Conservation (phyloP, 2,329 filamentous ascomycete species). For the Davidsoniella australis region DNA sequence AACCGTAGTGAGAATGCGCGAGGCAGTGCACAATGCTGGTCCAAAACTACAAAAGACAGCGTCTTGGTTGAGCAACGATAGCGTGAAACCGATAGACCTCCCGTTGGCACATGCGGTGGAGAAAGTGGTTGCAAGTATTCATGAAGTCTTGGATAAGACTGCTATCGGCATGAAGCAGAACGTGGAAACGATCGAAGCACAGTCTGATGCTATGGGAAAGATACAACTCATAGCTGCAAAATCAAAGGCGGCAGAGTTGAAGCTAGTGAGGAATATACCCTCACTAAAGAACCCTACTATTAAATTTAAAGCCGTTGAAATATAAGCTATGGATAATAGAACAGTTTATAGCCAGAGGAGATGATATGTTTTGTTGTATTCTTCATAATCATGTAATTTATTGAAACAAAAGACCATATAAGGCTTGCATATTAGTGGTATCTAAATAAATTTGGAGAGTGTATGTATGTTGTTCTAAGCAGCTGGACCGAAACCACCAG, state of each 20-base stretch:
- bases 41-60: constrained; percentile 30
- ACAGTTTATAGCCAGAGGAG: no score
- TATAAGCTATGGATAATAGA: neutral
- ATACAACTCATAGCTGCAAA: constrained; percentile 40
- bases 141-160: constrained; percentile 59
- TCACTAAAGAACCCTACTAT: constrained; percentile 50
- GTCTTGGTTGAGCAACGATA: constrained; percentile 65
- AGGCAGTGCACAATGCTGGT: constrained; percentile 42
- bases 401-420: no score
- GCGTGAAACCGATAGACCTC: constrained; percentile 49
- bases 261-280: constrained; percentile 57
- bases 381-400: no score
- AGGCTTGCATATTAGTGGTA: no score
- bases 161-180: constrained; percentile 40
- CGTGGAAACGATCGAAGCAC: constrained; percentile 26
- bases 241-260: constrained; percentile 78
- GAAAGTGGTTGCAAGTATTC: constrained; percentile 86
- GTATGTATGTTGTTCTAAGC: neutral
- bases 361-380: no score
- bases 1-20: constrained; percentile 70
- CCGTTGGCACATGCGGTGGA: constrained; percentile 71
- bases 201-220: constrained; percentile 33
- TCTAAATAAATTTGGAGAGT: neutral
- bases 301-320: constrained; percentile 37
- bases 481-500: constrained; percentile 31